Percentiles rank a stretch among this genome's conserved stretches.
phyloP scores from a whole-genome alignment of 108 stramenopile species.

The Nannochloropsis salina region DNA sequence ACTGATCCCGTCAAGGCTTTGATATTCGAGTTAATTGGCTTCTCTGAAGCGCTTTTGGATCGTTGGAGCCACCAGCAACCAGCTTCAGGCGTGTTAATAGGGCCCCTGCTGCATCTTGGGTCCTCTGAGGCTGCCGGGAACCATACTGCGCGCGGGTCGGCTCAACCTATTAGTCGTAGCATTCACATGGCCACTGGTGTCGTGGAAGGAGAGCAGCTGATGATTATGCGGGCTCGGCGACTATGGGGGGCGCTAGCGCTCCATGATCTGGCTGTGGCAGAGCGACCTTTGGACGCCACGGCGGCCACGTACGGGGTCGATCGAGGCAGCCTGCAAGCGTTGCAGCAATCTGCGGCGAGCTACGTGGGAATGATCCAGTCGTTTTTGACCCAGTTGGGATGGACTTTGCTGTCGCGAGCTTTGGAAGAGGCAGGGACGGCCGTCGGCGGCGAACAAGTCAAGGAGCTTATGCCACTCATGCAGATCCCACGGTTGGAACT shows the following conservation, averaged over 20 bases:
- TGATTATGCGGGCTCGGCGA: neutral
- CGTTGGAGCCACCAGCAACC: conserved; percentile 12
- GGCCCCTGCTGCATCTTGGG: neutral
- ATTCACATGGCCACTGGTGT: neutral
- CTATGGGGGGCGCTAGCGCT: conserved; percentile 14
- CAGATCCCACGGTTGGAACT: conserved; percentile 1
- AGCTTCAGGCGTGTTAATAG: neutral
- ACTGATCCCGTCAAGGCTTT: neutral
- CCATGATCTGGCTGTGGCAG: neutral
- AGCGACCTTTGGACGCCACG: neutral
- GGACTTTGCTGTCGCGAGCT: neutral
- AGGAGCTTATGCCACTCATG: neutral
- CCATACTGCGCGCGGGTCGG: neutral
- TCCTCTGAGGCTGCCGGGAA: neutral
- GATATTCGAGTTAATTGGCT: conserved; percentile 16
- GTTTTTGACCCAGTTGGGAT: neutral
- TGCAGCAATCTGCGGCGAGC: neutral
- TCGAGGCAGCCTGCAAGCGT: neutral
- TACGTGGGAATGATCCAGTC: neutral
- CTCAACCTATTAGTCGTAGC: neutral
- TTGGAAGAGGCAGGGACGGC: neutral
- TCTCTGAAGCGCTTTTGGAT: neutral
- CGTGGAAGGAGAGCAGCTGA: neutral
- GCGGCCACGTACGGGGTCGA: neutral
- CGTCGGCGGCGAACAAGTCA: neutral